Evolutionary conservation across 129 eudicot species (phyloP).

Genomic region (Helichrysum umbraculigerum): DNA sequence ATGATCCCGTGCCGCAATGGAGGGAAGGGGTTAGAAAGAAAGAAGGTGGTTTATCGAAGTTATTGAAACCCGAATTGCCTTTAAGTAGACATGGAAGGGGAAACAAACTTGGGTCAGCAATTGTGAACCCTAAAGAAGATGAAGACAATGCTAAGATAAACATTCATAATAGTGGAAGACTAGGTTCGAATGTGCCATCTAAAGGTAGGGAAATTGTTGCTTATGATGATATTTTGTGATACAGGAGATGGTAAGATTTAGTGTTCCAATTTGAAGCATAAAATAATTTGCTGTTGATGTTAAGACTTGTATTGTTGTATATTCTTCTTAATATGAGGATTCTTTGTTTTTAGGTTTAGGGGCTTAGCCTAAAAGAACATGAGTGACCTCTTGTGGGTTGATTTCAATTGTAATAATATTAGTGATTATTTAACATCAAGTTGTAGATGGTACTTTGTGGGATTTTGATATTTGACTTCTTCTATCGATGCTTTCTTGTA

Average conservation of each 20-base stretch:
- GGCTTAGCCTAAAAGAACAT: not conserved
- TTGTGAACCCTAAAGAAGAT: conserved; percentile 69
- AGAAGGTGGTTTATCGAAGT: conserved; percentile 60
- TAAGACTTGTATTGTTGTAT: conserved; percentile 12
- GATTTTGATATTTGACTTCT: conserved; percentile 15
- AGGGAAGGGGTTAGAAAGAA: conserved; percentile 52
- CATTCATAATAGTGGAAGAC: conserved; percentile 14
- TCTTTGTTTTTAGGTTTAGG: conserved; percentile 12
- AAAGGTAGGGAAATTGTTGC: conserved; percentile 89
- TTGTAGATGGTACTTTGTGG: conserved; percentile 11
- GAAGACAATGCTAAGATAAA: conserved; percentile 18
- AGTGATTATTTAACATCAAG: conserved; percentile 18
- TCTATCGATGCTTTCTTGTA: not conserved
- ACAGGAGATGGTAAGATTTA: not conserved
- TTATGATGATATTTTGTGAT: conserved; percentile 87
- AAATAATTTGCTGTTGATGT: conserved; percentile 10
- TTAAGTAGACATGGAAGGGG: conserved; percentile 87
- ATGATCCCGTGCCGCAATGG: conserved; percentile 71
- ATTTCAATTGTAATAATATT: conserved; percentile 39
- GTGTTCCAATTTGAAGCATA: not conserved
- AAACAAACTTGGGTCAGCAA: conserved; percentile 69
- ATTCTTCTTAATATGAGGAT: conserved; percentile 21
- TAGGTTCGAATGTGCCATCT: conserved; percentile 37
- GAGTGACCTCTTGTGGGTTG: conserved; percentile 14
- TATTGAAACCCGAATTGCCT: conserved; percentile 73